Conservation (phyloP, 768 basidiomycete genomes). For the Piloderma croceum region DNA sequence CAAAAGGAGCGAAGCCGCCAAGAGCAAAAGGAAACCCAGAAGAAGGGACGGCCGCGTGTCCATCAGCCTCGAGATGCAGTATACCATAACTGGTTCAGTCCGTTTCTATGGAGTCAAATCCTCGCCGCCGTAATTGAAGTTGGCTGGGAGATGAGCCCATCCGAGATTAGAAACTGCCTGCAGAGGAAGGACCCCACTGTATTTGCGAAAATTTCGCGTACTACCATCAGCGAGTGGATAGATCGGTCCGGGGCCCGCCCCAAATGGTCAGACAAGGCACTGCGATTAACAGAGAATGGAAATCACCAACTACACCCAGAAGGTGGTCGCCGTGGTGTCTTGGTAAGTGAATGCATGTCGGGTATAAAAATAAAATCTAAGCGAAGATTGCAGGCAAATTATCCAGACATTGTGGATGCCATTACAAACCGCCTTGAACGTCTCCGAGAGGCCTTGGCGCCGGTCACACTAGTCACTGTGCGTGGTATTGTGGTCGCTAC, state of each 20-base stretch:
- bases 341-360: conserved; percentile 9
- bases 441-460: conserved; percentile 15
- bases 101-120: conserved; percentile 8
- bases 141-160: neutral
- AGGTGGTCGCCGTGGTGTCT: conserved; percentile 16
- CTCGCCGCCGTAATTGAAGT: conserved; percentile 1
- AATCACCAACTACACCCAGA: conserved; percentile 8
- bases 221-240: conserved; percentile 7
- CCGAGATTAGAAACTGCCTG: conserved; percentile 5
- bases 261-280: neutral
- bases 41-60: too few relatives aligned
- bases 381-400: too few relatives aligned
- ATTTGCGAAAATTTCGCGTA: conserved; percentile 3
- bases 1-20: too few relatives aligned
- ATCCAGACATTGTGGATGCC: conserved; percentile 13
- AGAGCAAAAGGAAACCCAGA: too few relatives aligned
- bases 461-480: conserved; percentile 21
- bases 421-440: conserved; percentile 13
- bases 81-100: conserved; percentile 7
- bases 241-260: conserved; percentile 1
- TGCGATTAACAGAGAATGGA: neutral
- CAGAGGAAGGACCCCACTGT: conserved; percentile 4
- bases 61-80: too few relatives aligned
- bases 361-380: neutral
- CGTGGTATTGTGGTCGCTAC: conserved; percentile 26